Percentiles rank a stretch among this genome's conserved stretches.
phyloP scores from a whole-genome alignment of 2,329 filamentous ascomycete genomes.

The Ilyonectria robusta region DNA sequence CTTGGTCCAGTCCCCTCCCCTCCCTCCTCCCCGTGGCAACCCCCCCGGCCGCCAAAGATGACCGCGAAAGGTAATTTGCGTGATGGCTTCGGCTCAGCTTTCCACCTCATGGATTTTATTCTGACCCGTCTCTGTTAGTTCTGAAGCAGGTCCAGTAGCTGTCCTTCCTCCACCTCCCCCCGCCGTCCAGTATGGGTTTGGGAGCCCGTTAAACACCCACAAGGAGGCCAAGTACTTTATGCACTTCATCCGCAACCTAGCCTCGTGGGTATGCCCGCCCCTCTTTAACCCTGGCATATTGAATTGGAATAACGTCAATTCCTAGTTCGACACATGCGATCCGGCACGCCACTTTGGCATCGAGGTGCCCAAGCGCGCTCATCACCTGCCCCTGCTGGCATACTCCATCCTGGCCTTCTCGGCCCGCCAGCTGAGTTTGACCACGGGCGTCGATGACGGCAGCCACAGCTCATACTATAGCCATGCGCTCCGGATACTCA shows the following conservation, averaged over 20 bases:
- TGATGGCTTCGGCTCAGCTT: background rate
- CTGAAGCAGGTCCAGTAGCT: background rate
- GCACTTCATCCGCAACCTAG: constrained; percentile 39
- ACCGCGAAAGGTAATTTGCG: constrained; percentile 18
- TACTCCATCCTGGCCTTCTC: constrained; percentile 48
- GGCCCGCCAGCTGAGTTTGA: constrained; percentile 40
- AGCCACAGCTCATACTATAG: constrained; percentile 58
- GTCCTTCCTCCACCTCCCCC: constrained; percentile 21
- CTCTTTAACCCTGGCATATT: background rate
- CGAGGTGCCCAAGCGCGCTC: constrained; percentile 57
- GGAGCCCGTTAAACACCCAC: constrained; percentile 32
- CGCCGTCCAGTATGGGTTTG: constrained; percentile 34
- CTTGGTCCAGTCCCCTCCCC: constrained; percentile 33
- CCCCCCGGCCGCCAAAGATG: constrained; percentile 8
- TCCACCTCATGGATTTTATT: constrained; percentile 6
- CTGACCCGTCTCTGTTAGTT: background rate
- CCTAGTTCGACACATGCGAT: constrained; percentile 59
- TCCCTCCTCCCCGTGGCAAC: constrained; percentile 31
- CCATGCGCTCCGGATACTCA: constrained; percentile 56
- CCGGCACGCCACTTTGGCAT: constrained; percentile 56
- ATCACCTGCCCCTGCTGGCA: constrained; percentile 55
- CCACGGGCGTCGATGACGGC: constrained; percentile 41
- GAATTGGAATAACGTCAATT: constrained; percentile 15
- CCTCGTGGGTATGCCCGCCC: constrained; percentile 30
- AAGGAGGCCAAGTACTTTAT: constrained; percentile 38